These are phyloP conservation scores for Rossbeevera mucosa DNA, from an alignment of 768 basidiomycete species.

Conservation along the genomic window DNA sequence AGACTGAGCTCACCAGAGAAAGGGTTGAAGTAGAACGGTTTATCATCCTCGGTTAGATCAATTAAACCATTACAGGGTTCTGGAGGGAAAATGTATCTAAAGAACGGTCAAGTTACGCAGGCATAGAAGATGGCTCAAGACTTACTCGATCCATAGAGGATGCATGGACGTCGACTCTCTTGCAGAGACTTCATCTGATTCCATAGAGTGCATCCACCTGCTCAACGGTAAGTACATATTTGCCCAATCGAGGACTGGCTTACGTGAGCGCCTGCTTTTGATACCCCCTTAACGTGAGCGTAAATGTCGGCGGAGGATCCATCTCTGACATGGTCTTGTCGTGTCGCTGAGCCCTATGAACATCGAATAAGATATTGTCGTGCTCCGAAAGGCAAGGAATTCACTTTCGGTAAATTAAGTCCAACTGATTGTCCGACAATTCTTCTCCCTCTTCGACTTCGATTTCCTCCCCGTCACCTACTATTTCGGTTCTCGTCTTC, in stretches of 20 bases:
- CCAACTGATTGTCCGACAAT: slow-evolving; percentile 73
- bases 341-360: slow-evolving; percentile 72
- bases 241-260: slow-evolving; percentile 17
- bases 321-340: slow-evolving; percentile 74
- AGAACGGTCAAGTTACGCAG: slow-evolving; percentile 4
- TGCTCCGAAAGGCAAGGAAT: not conserved
- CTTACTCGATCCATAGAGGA: slow-evolving; percentile 91
- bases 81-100: slow-evolving; percentile 70
- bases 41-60: slow-evolving; percentile 78
- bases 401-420: slow-evolving; percentile 81
- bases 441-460: slow-evolving; percentile 84
- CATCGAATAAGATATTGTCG: slow-evolving; percentile 2
- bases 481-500: slow-evolving; percentile 57
- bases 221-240: not conserved
- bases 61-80: slow-evolving; percentile 57
- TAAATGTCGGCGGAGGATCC: slow-evolving; percentile 76
- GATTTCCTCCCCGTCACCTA: slow-evolving; percentile 76
- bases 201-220: slow-evolving; percentile 91
- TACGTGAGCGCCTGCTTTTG: slow-evolving; percentile 89
- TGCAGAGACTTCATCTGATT: slow-evolving; percentile 67
- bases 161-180: slow-evolving; percentile 75
- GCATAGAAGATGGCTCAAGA: slow-evolving; percentile 5
- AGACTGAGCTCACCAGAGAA: slow-evolving; percentile 88
- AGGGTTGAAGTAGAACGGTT: slow-evolving; percentile 82
- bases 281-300: slow-evolving; percentile 72